A percentile compares a stretch with the other conserved stretches of the same genome.
Conservation (phyloP, 139 green algal species). For the Tetradesmus lagerheimii region DNA sequence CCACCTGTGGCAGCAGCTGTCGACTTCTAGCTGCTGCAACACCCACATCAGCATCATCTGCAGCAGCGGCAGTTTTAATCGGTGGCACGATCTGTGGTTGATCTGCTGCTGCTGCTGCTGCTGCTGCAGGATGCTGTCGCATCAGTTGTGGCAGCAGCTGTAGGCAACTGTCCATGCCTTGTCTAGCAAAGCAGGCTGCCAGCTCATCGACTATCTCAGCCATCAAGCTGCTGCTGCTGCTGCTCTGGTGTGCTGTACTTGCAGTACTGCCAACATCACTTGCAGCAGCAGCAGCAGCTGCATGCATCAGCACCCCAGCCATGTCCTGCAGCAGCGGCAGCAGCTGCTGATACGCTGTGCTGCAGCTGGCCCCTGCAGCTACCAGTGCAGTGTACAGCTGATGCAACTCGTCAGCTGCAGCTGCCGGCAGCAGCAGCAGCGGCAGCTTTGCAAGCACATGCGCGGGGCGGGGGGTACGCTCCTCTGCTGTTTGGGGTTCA, state of each 20-base stretch:
- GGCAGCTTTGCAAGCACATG: neutral
- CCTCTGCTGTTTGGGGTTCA: neutral
- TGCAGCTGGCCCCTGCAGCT: neutral
- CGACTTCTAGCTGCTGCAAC: too few species aligned
- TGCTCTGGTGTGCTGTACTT: neutral
- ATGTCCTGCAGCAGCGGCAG: neutral
- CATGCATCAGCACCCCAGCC: neutral
- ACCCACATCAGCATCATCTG: too few species aligned
- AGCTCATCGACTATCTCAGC: neutral
- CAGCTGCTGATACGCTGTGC: neutral
- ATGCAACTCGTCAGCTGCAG: neutral
- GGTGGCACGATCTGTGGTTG: neutral
- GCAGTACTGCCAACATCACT: neutral
- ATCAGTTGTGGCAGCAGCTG: neutral
- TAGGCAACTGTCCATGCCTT: neutral
- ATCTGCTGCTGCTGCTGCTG: neutral
- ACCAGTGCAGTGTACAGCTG: neutral
- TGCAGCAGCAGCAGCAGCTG: neutral
- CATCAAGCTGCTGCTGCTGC: neutral
- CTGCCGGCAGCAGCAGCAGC: neutral
- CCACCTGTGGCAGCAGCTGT: too few species aligned
- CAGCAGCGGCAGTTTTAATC: too few species aligned
- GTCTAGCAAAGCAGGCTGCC: neutral
- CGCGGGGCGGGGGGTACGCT: too few species aligned
- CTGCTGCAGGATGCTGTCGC: too few species aligned